Base-by-base conservation (phyloP, 2,329 filamentous ascomycete genomes). In the Phoma sp. region DNA sequence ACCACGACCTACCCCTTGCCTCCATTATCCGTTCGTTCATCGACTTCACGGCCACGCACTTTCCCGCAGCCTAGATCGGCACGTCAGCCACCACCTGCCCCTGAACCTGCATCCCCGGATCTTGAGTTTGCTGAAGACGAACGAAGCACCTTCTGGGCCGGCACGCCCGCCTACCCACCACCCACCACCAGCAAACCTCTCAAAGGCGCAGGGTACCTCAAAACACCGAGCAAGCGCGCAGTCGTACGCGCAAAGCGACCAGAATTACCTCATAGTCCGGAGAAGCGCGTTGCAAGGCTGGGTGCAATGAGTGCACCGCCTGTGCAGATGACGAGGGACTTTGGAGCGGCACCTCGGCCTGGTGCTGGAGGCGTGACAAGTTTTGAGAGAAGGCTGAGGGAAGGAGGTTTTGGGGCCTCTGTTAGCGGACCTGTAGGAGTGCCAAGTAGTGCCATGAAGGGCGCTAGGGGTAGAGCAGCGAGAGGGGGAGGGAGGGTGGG, bases 151-250 rank as follows among this genome's bases (percentile, higher is more conserved):
- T 72, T 72, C 41, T 72, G 61, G 69, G 62, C 69, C 9, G 63
- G 60, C 22, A 75, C 67, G 6, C 69, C 64, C 15, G 61, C 64
- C 51, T 55, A 55, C 19, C 65, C 60, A 5, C 36, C 49, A 24
- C 43, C 56, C 22, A 57, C 43, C 13, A 39, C 32, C 10, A 53
- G 46, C 17, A 67, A 61, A 51, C 62, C 70, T 8, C 50, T 46
- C 32, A 57, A 43, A 40, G 43, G 43, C 12, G 48, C 43, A 32
- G 76, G 76, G 0, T 82, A 82, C 48, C 73, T 81, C 51, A 77
- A 79, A 35, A 81, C 80, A 27, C 80, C 80, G 0, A 78, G 76
- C 37, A 78, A 77, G 52, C 71, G 76, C 22, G 69, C 63, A 40
- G 67, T 76, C 0, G 75, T 69, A 2, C 61, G 75, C 1, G 64